Percentiles rank a stretch among this genome's conserved stretches.
Conservation (phyloP, 1,284 basidiomycete genomes). For the Boletus mariae region DNA sequence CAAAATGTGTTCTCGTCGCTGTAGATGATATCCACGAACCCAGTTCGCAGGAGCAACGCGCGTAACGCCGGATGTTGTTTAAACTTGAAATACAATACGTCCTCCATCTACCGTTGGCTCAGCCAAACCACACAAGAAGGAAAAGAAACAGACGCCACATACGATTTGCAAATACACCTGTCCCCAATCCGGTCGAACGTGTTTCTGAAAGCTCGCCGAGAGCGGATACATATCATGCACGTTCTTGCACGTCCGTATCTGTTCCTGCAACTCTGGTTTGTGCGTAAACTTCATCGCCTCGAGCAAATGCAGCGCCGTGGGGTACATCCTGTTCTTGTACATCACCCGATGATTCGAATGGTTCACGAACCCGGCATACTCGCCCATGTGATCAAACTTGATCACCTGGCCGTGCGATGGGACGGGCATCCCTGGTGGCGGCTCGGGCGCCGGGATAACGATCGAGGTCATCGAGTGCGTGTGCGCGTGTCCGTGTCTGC, state of each 20-base stretch:
- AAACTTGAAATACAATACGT: slow-evolving; percentile 58
- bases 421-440: slow-evolving; percentile 15
- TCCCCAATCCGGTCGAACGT: slow-evolving; percentile 52
- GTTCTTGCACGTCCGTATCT: slow-evolving; percentile 44
- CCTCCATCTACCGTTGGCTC: slow-evolving; percentile 48
- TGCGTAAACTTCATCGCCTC: slow-evolving; percentile 63
- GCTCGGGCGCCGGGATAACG: slow-evolving; percentile 20
- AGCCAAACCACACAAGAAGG: neutral
- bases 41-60: slow-evolving; percentile 45
- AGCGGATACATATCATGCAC: slow-evolving; percentile 49
- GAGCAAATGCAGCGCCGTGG: slow-evolving; percentile 61
- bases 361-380: slow-evolving; percentile 48
- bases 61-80: slow-evolving; percentile 54
- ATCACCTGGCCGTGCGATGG: slow-evolving; percentile 25
- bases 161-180: slow-evolving; percentile 47
- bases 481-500: slow-evolving; percentile 20
- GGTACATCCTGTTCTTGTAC: slow-evolving; percentile 50
- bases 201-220: slow-evolving; percentile 37
- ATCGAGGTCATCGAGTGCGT: slow-evolving; percentile 21
- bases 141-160: slow-evolving; percentile 16
- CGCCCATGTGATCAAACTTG: slow-evolving; percentile 34
- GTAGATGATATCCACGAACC: slow-evolving; percentile 46
- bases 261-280: slow-evolving; percentile 48
- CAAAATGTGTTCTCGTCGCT: slow-evolving; percentile 47
- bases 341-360: slow-evolving; percentile 54